A percentile compares a stretch with the other conserved stretches of the same genome.
Evolutionary conservation across 495 filamentous ascomycete genomes (phyloP).

Genomic region (Physcia stellaris): DNA sequence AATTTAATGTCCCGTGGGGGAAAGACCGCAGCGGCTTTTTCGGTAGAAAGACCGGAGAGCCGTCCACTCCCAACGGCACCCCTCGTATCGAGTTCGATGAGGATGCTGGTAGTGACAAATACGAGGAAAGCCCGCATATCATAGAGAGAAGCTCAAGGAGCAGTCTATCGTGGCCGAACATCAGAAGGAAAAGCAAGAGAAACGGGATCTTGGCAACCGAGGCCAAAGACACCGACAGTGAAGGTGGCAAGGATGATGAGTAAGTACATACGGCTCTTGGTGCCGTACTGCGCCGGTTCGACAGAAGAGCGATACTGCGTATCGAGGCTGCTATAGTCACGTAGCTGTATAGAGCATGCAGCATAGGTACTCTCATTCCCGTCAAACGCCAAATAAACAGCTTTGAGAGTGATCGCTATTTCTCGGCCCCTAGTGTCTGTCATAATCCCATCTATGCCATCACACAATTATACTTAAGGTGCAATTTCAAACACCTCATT

Average conservation of each 20-base stretch:
- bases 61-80: constrained; percentile 29
- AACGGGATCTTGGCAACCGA: constrained; percentile 33
- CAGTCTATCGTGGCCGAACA: constrained; percentile 33
- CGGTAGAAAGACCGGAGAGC: constrained; percentile 44
- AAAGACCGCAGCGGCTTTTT: constrained; percentile 50
- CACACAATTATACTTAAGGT: too few species aligned
- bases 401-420: too few species aligned
- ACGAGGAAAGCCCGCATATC: constrained; percentile 35
- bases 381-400: too few species aligned
- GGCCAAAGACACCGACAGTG: constrained; percentile 31
- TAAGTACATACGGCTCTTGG: too few species aligned
- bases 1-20: constrained; percentile 57
- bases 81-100: constrained; percentile 41
- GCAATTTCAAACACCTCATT: too few species aligned
- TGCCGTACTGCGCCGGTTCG: too few species aligned
- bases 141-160: constrained; percentile 30
- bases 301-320: too few species aligned
- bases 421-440: too few species aligned
- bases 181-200: constrained; percentile 33
- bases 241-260: constrained; percentile 34
- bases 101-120: constrained; percentile 32
- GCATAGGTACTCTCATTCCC: too few species aligned
- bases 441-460: too few species aligned
- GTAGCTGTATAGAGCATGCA: too few species aligned
- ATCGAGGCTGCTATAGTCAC: too few species aligned